phyloP scores from a whole-genome alignment of 495 filamentous ascomycete genomes.

The Tuber calosporum region DNA sequence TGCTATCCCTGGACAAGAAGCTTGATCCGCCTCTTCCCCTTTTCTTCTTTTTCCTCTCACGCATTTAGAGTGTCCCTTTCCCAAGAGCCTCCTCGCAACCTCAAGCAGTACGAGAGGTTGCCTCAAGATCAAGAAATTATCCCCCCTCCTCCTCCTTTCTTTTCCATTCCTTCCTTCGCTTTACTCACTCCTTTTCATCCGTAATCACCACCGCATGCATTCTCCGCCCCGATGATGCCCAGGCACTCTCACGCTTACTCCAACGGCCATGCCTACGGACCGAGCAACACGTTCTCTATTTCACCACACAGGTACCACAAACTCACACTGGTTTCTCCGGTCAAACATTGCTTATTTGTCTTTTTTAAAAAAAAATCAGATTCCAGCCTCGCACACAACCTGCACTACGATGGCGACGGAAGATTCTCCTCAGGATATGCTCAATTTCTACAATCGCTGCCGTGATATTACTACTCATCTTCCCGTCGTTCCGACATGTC shows the following conservation, averaged over 20 bases:
- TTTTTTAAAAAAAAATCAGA: constrained; percentile 45
- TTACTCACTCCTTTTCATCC: neutral
- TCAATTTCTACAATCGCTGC: constrained; percentile 44
- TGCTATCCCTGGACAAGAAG: neutral
- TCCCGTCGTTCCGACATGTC: constrained; percentile 61
- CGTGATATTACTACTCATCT: constrained; percentile 52
- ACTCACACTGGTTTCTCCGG: constrained; percentile 8
- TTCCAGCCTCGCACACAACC: constrained; percentile 81
- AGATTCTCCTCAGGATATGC: constrained; percentile 62
- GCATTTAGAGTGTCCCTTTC: neutral
- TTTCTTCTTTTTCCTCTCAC: neutral
- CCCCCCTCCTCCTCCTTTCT: neutral
- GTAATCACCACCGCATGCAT: constrained; percentile 26
- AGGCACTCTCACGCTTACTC: constrained; percentile 55
- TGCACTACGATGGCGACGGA: constrained; percentile 63
- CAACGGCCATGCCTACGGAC: constrained; percentile 69
- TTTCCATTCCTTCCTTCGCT: neutral
- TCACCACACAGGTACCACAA: constrained; percentile 71
- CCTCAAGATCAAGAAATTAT: neutral
- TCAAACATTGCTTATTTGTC: constrained; percentile 13
- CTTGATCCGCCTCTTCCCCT: neutral
- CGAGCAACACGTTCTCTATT: constrained; percentile 65
- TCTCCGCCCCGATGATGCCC: constrained; percentile 38
- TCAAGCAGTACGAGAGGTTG: neutral
- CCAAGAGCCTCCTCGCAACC: neutral